Evolutionary conservation across 441 rosid species (phyloP), one percentile per base, ranked within the genome.

Genomic region (Syzygium malaccense): DNA sequence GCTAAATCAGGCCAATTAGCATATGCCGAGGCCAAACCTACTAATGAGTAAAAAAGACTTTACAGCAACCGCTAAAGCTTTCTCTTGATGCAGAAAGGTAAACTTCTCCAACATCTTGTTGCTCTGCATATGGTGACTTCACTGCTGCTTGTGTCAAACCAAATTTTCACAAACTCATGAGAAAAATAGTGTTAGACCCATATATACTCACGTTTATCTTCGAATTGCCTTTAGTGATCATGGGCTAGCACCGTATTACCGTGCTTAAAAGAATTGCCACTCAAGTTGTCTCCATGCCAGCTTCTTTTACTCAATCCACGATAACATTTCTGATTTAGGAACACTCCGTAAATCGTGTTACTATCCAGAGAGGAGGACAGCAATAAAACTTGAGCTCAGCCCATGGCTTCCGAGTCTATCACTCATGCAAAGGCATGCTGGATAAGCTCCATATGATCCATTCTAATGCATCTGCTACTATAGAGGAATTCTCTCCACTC

Each of bases 401-500:
- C 83, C 10, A 3, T 75, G 83, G 51, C 83, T 41, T 75, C 51
- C 51, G 10, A 75, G 83, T 75, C 83, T 41, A 41, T 75, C 51
- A 8, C 83, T 75, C 51, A 13, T 41, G 83, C 83, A 75, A 75
- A 41, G 14, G 83, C 83, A 75, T 6, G 13, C 62, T 18, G 45
- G 66, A 68, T 75, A 87, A 54, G 68, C 62, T 88, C 86, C 85
- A 11, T 54, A 84, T 14, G 62, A 89, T 78, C 49, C 41, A 71
- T 57, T 32, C 45, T 60, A 86, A 54, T 86, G 85, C 86, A 75
- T 75, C 83, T 41, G n/a, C 87, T 86, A 23, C 37, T 58, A 86
- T 45, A 26, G 56, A 54, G 49, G 28, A 49, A 58, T 56, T 88
- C 68, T 90, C 90, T 53, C 91, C 92, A 87, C 91, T 88, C 48